A percentile compares a stretch with the other conserved stretches of the same genome.
Conservation (phyloP, 192 early-diverging fungal genomes). For the Coemansia sp. region DNA sequence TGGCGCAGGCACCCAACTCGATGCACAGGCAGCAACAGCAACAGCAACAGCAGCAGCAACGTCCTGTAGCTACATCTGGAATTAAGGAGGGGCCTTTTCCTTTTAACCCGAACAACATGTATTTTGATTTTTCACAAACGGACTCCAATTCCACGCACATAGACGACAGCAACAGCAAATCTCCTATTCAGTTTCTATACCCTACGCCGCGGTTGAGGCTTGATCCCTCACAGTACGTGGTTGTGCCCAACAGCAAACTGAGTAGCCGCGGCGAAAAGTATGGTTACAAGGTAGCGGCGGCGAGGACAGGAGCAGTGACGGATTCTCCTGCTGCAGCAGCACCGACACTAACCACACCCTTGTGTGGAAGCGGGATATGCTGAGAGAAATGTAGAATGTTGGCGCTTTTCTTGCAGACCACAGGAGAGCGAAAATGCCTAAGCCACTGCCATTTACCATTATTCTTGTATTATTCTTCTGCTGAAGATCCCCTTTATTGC, state of each 20-base stretch:
- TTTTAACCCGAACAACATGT: background rate
- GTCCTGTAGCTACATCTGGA: background rate
- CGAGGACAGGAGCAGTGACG: background rate
- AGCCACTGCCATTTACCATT: background rate
- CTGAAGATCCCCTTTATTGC: background rate
- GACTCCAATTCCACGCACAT: background rate
- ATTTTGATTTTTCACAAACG: background rate
- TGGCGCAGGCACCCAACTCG: slow-evolving; percentile 6
- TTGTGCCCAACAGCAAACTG: background rate
- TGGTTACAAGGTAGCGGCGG: background rate
- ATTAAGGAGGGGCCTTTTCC: background rate
- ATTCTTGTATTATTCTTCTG: background rate
- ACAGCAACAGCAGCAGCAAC: background rate
- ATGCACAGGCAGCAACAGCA: background rate
- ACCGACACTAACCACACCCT: background rate
- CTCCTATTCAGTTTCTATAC: background rate
- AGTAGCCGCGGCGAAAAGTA: background rate
- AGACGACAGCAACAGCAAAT: background rate
- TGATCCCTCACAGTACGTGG: background rate
- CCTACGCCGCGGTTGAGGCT: background rate
- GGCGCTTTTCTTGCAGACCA: background rate
- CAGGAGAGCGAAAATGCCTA: background rate
- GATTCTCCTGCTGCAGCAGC: background rate
- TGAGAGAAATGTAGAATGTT: background rate
- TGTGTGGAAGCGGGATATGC: background rate